Evolutionary conservation across 2,329 filamentous ascomycete species (phyloP).

Genomic region (Bipolaris cookei): DNA sequence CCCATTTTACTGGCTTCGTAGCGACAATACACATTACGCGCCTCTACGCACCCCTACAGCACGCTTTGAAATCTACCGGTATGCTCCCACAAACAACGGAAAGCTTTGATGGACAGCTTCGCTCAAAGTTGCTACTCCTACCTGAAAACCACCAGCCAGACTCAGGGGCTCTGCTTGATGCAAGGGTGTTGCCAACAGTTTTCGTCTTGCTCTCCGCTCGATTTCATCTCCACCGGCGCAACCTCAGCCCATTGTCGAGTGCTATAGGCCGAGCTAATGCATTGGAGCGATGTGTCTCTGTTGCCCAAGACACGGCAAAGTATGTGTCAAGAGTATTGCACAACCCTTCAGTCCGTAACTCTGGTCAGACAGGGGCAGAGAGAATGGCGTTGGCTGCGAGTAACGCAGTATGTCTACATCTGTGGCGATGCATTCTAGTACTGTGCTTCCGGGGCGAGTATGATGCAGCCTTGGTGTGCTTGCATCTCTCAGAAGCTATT

Average conservation of each 20-base stretch:
- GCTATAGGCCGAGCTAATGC: constrained; percentile 71
- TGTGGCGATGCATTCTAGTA: constrained; percentile 86
- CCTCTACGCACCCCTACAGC: constrained; percentile 74
- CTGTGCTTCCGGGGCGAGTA: constrained; percentile 77
- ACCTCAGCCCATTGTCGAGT: constrained; percentile 75
- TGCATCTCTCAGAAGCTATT: constrained; percentile 73
- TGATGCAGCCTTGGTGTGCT: constrained; percentile 73
- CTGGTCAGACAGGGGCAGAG: constrained; percentile 56
- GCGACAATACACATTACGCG: constrained; percentile 83
- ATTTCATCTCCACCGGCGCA: constrained; percentile 87
- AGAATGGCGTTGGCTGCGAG: constrained; percentile 72
- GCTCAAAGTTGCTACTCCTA: constrained; percentile 74
- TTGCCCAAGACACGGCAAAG: constrained; percentile 78
- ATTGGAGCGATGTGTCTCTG: constrained; percentile 75
- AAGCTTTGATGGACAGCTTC: constrained; percentile 83
- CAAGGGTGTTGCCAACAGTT: constrained; percentile 75
- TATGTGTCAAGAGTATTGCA: constrained; percentile 72
- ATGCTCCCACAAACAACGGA: constrained; percentile 72
- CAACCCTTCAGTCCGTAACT: constrained; percentile 41
- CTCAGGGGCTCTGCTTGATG: constrained; percentile 71
- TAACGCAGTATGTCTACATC: constrained; percentile 77
- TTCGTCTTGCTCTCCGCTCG: constrained; percentile 81
- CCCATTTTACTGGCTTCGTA: constrained; percentile 71
- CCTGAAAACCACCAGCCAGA: constrained; percentile 74
- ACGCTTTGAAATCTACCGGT: constrained; percentile 67